Conservation (phyloP, 441 rosid genomes). For the Kokia cookei region DNA sequence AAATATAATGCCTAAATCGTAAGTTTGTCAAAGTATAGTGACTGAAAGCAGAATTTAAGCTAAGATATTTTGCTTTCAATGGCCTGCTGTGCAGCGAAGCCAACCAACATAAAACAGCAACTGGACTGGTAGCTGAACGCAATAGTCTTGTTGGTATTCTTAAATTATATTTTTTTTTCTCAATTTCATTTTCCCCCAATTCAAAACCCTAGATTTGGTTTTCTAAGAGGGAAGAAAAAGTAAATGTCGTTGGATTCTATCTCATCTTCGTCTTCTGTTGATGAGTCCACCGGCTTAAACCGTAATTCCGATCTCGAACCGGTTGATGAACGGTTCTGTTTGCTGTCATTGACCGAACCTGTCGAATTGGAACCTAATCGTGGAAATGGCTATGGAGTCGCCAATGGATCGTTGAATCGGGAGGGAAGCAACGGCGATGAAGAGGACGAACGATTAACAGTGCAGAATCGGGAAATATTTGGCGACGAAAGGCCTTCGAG, state of each 20-base stretch:
- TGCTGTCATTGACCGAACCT: conserved; percentile 25
- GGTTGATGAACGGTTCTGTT: conserved; percentile 29
- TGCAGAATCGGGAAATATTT: conserved; percentile 12
- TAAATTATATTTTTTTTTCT: neutral
- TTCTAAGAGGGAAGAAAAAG: neutral
- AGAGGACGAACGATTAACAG: neutral
- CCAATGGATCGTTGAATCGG: conserved; percentile 25
- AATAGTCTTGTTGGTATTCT: neutral
- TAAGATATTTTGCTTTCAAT: neutral
- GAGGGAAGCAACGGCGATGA: conserved; percentile 11
- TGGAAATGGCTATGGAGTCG: neutral
- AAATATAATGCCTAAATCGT: too few species aligned
- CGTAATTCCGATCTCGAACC: conserved; percentile 23
- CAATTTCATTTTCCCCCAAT: neutral
- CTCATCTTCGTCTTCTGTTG: conserved; percentile 26
- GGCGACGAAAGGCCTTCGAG: conserved; percentile 63
- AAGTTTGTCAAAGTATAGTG: too few species aligned
- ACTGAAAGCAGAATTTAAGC: neutral
- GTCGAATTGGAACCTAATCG: conserved; percentile 6
- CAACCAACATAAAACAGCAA: neutral
- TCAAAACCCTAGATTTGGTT: neutral
- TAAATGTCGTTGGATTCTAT: conserved; percentile 25
- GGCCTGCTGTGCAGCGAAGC: neutral
- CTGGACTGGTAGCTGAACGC: conserved; percentile 15
- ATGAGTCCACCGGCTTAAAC: conserved; percentile 26